Percentiles rank a stretch among this genome's conserved stretches.
phyloP scores from a whole-genome alignment of 352 stramenopile species.

The Paralagenidium karlingii region DNA sequence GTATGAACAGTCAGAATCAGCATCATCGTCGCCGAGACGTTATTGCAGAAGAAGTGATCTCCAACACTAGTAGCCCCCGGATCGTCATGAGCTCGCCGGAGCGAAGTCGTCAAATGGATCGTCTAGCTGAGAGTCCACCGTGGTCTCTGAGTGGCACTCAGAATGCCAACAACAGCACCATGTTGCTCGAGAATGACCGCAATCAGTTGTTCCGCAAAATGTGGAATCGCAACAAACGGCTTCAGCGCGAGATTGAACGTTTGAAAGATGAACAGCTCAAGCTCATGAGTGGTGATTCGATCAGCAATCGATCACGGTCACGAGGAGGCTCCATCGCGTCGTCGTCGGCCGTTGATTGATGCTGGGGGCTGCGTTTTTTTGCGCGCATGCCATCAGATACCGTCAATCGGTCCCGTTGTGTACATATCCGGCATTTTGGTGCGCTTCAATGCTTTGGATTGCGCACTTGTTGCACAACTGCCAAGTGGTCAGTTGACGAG shows the following conservation, averaged over 20 bases:
- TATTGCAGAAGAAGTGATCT: conserved; percentile 1
- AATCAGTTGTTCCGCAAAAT: conserved; percentile 35
- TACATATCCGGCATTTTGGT: no score
- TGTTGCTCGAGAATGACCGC: conserved; percentile 15
- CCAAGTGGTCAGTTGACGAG: no score
- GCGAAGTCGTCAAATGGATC: conserved; percentile 5
- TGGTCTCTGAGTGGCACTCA: conserved; percentile 7
- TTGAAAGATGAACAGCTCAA: conserved; percentile 10
- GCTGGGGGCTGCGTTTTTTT: no score
- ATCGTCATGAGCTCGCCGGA: background rate
- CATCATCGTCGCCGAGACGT: background rate
- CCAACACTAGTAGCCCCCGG: background rate
- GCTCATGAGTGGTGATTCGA: background rate
- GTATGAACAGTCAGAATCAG: conserved; percentile 4
- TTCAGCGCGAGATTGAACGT: conserved; percentile 30
- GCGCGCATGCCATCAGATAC: no score
- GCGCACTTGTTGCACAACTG: no score
- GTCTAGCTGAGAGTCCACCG: conserved; percentile 9
- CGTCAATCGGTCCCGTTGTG: no score
- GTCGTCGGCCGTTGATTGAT: no score
- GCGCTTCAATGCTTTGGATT: no score
- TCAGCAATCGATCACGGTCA: background rate
- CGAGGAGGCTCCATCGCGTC: no score
- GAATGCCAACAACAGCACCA: conserved; percentile 8
- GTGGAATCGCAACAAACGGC: conserved; percentile 26